Evolutionary conservation across 192 early-diverging fungal species (phyloP), one percentile per base, ranked within the genome.

Genomic region (Coemansia sp.): DNA sequence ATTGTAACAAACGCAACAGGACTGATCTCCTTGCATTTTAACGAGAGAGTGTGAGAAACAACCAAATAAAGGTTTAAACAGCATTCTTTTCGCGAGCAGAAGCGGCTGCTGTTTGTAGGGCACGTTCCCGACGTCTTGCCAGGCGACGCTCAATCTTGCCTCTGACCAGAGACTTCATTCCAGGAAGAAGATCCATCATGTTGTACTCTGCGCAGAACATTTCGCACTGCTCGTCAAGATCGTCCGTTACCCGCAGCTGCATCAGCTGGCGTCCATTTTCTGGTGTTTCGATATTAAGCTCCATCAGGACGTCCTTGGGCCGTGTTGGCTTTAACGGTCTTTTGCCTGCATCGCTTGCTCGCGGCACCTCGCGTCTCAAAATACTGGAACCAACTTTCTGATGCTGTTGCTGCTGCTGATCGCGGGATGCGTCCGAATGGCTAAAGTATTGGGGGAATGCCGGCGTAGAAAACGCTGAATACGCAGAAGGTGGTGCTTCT

Each of bases 231-330:
- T 59, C 59, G 28, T 79, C 71, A 6, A 79, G 25, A 43, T 70
- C 58, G 53, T 79, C 76, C 23, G 67, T 68, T 29, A 61, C 67
- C 3, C 67, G 70, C 9, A 79, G 67, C 67, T 79, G 76, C 49
- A 79, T 26, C 53, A 72, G 46, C 64, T 79, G 70, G 30, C 71
- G 70, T 28, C 76, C 76, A 25, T 73, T 55, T 21, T 69, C 31
- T 0, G 76, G 76, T 2, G 76, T 79, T 51, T 79, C 76, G n/a
- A 79, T 79, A 56, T 79, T 79, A 33, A 79, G 67, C 71, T 79
- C 76, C 76, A 79, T 79, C 59, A 79, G 46, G 1, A 79, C 71
- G 34, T 72, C 71, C 51, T 70, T 79, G 21, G 76, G 46, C 10
- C 71, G 67, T n/a, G 53, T 40, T n/a, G 64, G 29, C n/a, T 58